phyloP scores from a whole-genome alignment of 1,139 yeast genomes.

The Yamadazyma jaroonii region DNA sequence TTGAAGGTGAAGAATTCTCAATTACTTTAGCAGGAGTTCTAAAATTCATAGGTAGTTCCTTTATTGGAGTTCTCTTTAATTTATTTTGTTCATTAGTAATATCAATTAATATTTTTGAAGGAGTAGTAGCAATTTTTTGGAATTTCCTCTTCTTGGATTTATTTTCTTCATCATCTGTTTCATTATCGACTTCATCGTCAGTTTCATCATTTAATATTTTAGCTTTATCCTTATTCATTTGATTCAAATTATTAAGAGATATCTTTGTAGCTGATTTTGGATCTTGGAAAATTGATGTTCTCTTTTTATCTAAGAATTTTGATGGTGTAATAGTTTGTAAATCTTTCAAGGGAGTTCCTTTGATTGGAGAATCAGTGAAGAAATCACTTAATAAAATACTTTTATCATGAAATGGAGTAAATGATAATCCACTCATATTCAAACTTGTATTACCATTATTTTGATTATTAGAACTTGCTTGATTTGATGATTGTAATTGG shows the following conservation, averaged over 20 bases:
- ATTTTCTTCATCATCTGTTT: conserved; percentile 8
- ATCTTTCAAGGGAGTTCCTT: conserved; percentile 30
- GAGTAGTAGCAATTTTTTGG: conserved; percentile 23
- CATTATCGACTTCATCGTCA: conserved; percentile 12
- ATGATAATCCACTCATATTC: conserved; percentile 14
- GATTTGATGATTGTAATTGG: conserved; percentile 1
- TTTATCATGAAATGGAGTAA: conserved; percentile 47
- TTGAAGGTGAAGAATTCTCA: conserved; percentile 29
- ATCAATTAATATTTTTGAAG: conserved; percentile 31
- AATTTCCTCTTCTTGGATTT: conserved; percentile 7
- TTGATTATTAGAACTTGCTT: not conserved
- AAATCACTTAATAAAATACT: conserved; percentile 43
- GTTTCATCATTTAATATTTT: not conserved
- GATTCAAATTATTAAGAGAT: conserved; percentile 27
- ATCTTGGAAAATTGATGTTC: conserved; percentile 19
- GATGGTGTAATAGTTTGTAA: conserved; percentile 45
- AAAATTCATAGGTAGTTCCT: conserved; percentile 10
- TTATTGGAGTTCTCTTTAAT: conserved; percentile 11
- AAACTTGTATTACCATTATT: not conserved
- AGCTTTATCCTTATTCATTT: not conserved
- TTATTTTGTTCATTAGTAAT: conserved; percentile 19
- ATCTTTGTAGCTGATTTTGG: conserved; percentile 31
- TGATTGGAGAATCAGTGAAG: conserved; percentile 45
- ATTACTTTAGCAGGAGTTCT: conserved; percentile 26
- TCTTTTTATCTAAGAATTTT: conserved; percentile 26